Conservation (phyloP, 805 yeast genomes). For the Metschnikowia amazonensis region DNA sequence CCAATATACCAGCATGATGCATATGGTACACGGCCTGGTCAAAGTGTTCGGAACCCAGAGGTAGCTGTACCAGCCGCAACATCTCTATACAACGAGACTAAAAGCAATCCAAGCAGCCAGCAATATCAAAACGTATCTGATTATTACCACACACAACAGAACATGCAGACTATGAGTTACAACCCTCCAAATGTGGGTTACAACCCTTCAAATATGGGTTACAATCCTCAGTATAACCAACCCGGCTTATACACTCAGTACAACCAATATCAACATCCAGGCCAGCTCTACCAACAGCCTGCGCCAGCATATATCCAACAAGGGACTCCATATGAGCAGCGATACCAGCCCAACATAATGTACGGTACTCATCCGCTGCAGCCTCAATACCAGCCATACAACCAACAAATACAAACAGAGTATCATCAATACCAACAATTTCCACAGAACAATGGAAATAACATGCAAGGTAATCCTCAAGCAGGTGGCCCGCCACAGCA, state of each 20-base stretch:
- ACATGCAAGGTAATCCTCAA: not conserved
- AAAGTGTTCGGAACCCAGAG: not conserved
- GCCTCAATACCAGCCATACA: constrained; percentile 13
- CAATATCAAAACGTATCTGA: not conserved
- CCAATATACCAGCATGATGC: constrained; percentile 1
- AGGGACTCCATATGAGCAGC: constrained; percentile 8
- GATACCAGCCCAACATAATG: constrained; percentile 12
- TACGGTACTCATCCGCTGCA: not conserved
- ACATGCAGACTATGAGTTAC: not conserved
- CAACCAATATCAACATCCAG: constrained; percentile 5
- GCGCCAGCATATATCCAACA: constrained; percentile 7
- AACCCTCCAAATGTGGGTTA: not conserved
- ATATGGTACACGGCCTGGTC: not conserved
- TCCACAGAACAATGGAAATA: not conserved
- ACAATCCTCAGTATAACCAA: not conserved
- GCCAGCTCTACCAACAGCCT: constrained; percentile 6
- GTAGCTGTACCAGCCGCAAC: not conserved
- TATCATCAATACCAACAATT: not conserved
- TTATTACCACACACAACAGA: not conserved
- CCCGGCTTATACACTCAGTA: constrained; percentile 10
- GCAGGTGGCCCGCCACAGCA: not conserved
- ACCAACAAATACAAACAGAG: constrained; percentile 2
- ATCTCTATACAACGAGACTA: not conserved
- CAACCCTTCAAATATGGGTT: not conserved
- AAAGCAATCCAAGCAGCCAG: not conserved